Evolutionary conservation across 2,329 filamentous ascomycete genomes (phyloP).

Genomic region (Colletotrichum neosansevieriae): DNA sequence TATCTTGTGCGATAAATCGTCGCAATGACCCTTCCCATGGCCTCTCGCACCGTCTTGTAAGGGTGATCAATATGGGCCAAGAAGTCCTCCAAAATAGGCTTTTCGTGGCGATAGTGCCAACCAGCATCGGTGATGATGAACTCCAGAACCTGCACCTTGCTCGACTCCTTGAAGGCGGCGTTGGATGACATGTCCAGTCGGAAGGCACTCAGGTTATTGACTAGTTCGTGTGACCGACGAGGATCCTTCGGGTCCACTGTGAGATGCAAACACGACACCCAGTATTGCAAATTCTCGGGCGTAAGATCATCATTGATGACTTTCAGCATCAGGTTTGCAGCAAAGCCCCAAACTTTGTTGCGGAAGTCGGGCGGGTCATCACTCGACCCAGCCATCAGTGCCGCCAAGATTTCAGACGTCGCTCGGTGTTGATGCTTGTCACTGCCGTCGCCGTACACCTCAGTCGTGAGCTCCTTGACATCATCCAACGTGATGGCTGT

Average conservation of each 20-base stretch:
- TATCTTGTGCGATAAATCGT: conserved; percentile 92
- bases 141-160: conserved; percentile 91
- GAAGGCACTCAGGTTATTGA: conserved; percentile 86
- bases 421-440: conserved; percentile 98
- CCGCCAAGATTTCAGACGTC: conserved; percentile 92
- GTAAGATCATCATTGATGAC: conserved; percentile 94
- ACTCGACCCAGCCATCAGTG: conserved; percentile 82
- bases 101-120: conserved; percentile 95
- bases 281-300: conserved; percentile 94
- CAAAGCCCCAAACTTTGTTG: conserved; percentile 86
- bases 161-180: conserved; percentile 98
- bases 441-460: conserved; percentile 89
- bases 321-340: conserved; percentile 86
- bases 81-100: conserved; percentile 91
- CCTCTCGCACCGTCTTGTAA: conserved; percentile 96
- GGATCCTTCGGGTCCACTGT: conserved; percentile 91
- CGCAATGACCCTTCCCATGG: conserved; percentile 90
- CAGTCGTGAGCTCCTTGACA: conserved; percentile 81
- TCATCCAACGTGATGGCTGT: conserved; percentile 87
- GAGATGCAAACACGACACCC: conserved; percentile 93
- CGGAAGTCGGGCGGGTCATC: conserved; percentile 82
- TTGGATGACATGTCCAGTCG: conserved; percentile 94
- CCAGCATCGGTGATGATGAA: conserved; percentile 88
- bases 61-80: conserved; percentile 93
- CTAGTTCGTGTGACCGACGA: conserved; percentile 85